These are phyloP conservation scores for Tricholoma bakamatsutake DNA, from an alignment of 768 basidiomycete species.

Conservation along the genomic window DNA sequence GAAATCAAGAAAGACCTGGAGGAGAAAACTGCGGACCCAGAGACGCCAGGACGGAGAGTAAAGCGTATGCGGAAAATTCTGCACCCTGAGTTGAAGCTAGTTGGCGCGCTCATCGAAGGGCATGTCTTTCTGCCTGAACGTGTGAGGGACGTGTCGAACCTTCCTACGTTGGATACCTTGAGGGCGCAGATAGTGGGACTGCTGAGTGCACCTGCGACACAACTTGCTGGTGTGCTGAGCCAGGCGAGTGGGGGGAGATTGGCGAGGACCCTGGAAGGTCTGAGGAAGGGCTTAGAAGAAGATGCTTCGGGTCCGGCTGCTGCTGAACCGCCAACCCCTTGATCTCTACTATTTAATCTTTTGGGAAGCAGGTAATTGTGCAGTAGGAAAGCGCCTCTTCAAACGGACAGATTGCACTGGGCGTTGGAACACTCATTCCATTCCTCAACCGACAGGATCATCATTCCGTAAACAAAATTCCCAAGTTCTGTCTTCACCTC, in stretches of 20 bases:
- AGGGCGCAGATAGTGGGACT: conserved; percentile 82
- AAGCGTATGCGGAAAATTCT: conserved; percentile 51
- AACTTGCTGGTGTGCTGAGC: conserved; percentile 65
- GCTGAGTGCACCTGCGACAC: conserved; percentile 66
- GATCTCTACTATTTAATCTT: conserved; percentile 4
- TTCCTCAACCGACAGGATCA: neutral
- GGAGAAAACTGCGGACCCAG: conserved; percentile 57
- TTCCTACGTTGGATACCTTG: conserved; percentile 75
- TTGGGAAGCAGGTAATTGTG: neutral
- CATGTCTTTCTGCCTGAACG: conserved; percentile 55
- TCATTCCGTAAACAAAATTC: conserved; percentile 60
- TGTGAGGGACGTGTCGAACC: conserved; percentile 57
- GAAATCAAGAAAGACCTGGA: conserved; percentile 43
- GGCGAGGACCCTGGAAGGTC: conserved; percentile 68
- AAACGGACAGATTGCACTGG: neutral
- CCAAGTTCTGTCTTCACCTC: conserved; percentile 83
- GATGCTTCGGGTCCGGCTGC: conserved; percentile 11
- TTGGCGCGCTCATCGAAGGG: conserved; percentile 79
- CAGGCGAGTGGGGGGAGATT: conserved; percentile 65
- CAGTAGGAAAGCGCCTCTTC: neutral
- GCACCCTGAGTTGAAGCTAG: conserved; percentile 62
- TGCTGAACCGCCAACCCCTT: conserved; percentile 10
- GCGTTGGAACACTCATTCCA: neutral
- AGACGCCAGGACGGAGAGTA: conserved; percentile 63
- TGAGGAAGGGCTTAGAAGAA: conserved; percentile 43